Conservation (phyloP, 2,329 filamentous ascomycete genomes). For the Calonectria fujianensis region DNA sequence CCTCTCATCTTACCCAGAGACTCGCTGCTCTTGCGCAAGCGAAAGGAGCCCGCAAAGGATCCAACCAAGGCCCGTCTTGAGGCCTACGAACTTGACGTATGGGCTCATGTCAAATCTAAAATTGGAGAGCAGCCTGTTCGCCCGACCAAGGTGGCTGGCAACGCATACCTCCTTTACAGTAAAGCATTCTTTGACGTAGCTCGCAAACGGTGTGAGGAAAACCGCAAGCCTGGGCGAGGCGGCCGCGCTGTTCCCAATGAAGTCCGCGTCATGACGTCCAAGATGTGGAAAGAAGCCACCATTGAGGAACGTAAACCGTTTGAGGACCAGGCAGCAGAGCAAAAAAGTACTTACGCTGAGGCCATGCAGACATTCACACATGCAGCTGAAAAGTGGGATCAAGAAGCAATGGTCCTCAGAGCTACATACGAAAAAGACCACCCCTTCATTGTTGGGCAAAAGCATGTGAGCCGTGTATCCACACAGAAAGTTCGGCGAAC, state of each 20-base stretch:
- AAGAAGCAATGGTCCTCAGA: slow-evolving; percentile 74
- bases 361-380: slow-evolving; percentile 76
- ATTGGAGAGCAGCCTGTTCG: slow-evolving; percentile 86
- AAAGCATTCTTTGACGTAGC: slow-evolving; percentile 83
- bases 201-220: slow-evolving; percentile 77
- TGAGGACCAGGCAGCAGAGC: slow-evolving; percentile 81
- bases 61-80: slow-evolving; percentile 72
- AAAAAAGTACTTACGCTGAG: slow-evolving; percentile 79
- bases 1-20: slow-evolving; percentile 84
- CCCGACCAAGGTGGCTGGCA: slow-evolving; percentile 84
- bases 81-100: slow-evolving; percentile 73
- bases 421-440: slow-evolving; percentile 72
- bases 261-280: slow-evolving; percentile 88
- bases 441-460: slow-evolving; percentile 59
- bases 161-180: slow-evolving; percentile 93
- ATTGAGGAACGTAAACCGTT: slow-evolving; percentile 85
- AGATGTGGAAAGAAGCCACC: slow-evolving; percentile 90
- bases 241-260: slow-evolving; percentile 82
- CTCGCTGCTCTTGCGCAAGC: slow-evolving; percentile 70
- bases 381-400: slow-evolving; percentile 83
- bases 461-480: slow-evolving; percentile 46
- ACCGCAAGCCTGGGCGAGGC: slow-evolving; percentile 76
- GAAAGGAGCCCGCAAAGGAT: slow-evolving; percentile 71
- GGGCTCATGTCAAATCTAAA: slow-evolving; percentile 69
- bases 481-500: slow-evolving; percentile 48